Percentiles rank a stretch among this genome's conserved stretches.
Conservation (phyloP, 1,284 basidiomycete genomes). For the Caloboletus firmus region DNA sequence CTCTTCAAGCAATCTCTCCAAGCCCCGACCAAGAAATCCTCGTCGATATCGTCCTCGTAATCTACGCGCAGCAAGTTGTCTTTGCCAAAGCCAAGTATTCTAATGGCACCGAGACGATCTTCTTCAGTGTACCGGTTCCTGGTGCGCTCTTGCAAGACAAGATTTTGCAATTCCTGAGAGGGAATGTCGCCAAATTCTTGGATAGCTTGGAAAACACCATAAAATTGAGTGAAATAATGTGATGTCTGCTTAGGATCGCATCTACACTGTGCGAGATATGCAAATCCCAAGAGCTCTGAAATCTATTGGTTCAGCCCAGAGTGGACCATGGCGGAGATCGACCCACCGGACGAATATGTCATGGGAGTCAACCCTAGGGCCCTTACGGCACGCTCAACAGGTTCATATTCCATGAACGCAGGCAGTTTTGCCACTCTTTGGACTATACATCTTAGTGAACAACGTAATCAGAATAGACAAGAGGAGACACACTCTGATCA, state of each 20-base stretch:
- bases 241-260: constrained; percentile 67
- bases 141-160: constrained; percentile 57
- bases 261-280: constrained; percentile 73
- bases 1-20: constrained; percentile 63
- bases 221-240: constrained; percentile 60
- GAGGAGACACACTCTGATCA: constrained; percentile 58
- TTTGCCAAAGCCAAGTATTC: constrained; percentile 63
- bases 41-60: constrained; percentile 64
- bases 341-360: constrained; percentile 61
- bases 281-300: constrained; percentile 69
- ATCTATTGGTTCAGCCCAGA: constrained; percentile 2
- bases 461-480: neutral
- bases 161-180: constrained; percentile 49
- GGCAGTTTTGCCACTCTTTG: constrained; percentile 49
- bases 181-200: constrained; percentile 44
- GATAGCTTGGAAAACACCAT: constrained; percentile 49
- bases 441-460: constrained; percentile 40
- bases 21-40: constrained; percentile 65
- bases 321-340: neutral
- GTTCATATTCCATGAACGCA: constrained; percentile 39
- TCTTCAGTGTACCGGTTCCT: constrained; percentile 62
- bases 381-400: constrained; percentile 43
- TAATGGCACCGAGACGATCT: constrained; percentile 49
- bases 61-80: constrained; percentile 60
- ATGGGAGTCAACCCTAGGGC: constrained; percentile 62